Percentiles rank a stretch among this genome's conserved stretches.
Conservation (phyloP, 495 filamentous ascomycete species). For the Penicillium angulare region DNA sequence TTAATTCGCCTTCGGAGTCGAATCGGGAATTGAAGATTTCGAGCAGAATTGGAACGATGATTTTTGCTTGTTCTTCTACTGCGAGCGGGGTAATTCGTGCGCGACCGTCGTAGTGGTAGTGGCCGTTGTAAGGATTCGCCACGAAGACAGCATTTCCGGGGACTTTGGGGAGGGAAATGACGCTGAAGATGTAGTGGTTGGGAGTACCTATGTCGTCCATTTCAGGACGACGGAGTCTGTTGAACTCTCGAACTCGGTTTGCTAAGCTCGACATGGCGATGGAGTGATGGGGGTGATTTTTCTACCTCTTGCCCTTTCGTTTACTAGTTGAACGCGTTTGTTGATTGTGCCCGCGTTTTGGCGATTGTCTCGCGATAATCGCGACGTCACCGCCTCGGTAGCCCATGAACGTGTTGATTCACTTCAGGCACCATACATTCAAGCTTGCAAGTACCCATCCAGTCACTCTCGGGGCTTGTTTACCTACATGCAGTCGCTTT, state of each 20-base stretch:
- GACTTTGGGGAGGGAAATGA: background rate
- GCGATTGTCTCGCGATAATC: no score
- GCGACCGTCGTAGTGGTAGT: constrained; percentile 4
- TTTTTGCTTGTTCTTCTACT: background rate
- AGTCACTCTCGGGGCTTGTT: no score
- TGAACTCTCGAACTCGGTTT: background rate
- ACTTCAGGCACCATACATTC: no score
- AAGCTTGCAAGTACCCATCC: no score
- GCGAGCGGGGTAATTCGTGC: background rate
- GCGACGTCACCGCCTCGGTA: no score
- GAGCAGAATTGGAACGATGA: constrained; percentile 6
- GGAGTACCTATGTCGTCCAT: background rate
- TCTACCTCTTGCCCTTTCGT: no score
- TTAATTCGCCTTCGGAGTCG: no score
- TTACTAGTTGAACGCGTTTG: no score
- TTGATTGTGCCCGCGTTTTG: no score
- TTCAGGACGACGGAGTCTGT: background rate
- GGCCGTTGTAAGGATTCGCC: constrained; percentile 1
- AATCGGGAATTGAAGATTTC: constrained; percentile 6
- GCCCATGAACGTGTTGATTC: no score
- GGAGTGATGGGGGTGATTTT: no score
- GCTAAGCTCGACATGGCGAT: background rate
- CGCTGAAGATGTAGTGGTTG: constrained; percentile 8
- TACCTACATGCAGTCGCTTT: no score
- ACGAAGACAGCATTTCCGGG: constrained; percentile 1